Percentiles rank a stretch among this genome's conserved stretches.
Conservation (phyloP, 1,284 basidiomycete genomes). For the Clitocybe nebularis region DNA sequence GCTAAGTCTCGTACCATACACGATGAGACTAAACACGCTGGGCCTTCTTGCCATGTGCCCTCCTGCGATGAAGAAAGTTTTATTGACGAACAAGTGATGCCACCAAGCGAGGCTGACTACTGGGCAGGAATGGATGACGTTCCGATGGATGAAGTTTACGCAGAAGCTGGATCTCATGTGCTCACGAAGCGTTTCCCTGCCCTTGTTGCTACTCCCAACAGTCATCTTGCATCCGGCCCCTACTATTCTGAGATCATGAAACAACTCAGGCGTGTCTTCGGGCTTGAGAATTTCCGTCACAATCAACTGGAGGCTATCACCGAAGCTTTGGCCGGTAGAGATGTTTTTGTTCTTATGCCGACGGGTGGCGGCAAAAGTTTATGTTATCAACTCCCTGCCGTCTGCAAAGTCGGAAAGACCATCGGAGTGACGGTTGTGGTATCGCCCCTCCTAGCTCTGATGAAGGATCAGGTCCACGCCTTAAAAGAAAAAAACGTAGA, state of each 20-base stretch:
- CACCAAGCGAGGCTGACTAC: conserved; percentile 18
- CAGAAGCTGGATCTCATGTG: conserved; percentile 2
- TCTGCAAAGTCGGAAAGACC: conserved; percentile 71
- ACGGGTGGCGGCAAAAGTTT: conserved; percentile 95
- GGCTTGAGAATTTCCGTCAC: conserved; percentile 65
- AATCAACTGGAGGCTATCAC: conserved; percentile 90
- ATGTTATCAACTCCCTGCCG: conserved; percentile 85
- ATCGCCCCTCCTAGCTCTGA: conserved; percentile 87
- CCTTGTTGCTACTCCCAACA: not conserved
- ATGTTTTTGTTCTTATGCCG: conserved; percentile 95
- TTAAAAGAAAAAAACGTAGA: conserved; percentile 67
- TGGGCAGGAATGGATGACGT: conserved; percentile 20
- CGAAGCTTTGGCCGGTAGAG: conserved; percentile 74
- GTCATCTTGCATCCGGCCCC: conserved; percentile 28
- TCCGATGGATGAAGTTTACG: conserved; percentile 15
- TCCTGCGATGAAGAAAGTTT: no score
- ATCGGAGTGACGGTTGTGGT: conserved; percentile 88
- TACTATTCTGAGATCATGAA: conserved; percentile 59
- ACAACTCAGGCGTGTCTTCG: conserved; percentile 66
- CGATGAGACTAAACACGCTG: no score
- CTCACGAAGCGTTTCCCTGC: conserved; percentile 4
- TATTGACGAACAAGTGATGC: conserved; percentile 13
- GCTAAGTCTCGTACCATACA: no score
- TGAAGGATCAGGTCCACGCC: conserved; percentile 84
- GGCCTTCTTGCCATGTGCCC: conserved; percentile 3